phyloP scores from a whole-genome alignment of 768 basidiomycete genomes.

The Scleroderma bovista region DNA sequence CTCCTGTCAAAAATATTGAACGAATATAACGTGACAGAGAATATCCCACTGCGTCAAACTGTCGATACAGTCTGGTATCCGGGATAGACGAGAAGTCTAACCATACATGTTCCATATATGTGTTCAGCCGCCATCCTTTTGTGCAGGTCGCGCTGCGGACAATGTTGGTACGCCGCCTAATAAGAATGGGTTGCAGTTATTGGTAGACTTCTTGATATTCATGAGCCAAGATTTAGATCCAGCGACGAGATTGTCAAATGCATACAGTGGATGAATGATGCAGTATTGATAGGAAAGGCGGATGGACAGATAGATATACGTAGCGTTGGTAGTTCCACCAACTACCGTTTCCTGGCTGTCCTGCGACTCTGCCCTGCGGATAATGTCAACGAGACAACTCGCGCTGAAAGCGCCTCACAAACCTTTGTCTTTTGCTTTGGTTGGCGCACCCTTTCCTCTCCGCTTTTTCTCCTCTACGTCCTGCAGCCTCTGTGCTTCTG shows the following conservation, averaged over 20 bases:
- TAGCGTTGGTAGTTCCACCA: neutral
- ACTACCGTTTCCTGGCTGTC: slow-evolving; percentile 38
- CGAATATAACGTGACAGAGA: no score
- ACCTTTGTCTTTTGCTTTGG: slow-evolving; percentile 73
- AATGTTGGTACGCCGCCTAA: no score
- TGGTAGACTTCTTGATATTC: no score
- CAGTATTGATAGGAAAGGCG: slow-evolving; percentile 13
- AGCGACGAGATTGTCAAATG: slow-evolving; percentile 20
- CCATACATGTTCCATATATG: no score
- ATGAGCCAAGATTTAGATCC: no score
- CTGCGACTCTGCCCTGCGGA: slow-evolving; percentile 48
- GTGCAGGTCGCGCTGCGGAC: no score
- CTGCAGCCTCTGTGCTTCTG: slow-evolving; percentile 61
- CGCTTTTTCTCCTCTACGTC: slow-evolving; percentile 64
- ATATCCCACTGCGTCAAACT: no score
- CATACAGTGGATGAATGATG: slow-evolving; percentile 14
- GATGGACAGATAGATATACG: neutral
- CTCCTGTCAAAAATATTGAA: no score
- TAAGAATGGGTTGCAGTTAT: no score
- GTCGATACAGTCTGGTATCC: no score
- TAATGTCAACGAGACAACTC: neutral
- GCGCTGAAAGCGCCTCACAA: slow-evolving; percentile 16
- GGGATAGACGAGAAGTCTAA: no score
- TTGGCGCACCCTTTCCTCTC: slow-evolving; percentile 79
- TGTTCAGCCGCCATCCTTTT: no score